Evolutionary conservation across 495 filamentous ascomycete genomes (phyloP).

Genomic region (Trypethelium eluteriae): DNA sequence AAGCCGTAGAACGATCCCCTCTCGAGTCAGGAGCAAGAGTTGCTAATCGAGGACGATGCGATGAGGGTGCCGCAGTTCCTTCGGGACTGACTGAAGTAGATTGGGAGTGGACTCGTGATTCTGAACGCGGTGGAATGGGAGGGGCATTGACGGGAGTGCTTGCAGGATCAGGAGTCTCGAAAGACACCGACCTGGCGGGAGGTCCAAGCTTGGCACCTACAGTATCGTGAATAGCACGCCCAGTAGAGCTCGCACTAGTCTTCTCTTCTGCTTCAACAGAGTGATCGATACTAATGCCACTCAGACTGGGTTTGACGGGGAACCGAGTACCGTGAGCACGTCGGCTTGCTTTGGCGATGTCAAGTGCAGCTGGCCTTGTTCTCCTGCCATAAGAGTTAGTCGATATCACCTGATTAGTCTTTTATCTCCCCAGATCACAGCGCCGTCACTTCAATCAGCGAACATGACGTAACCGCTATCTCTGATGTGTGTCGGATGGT

Average conservation of each 20-base stretch:
- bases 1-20: neutral
- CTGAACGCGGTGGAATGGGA: slow-evolving; percentile 1
- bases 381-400: neutral
- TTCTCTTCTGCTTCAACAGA: slow-evolving; percentile 1
- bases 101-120: neutral
- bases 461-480: neutral
- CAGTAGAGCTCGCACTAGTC: neutral
- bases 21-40: neutral
- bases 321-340: slow-evolving; percentile 46
- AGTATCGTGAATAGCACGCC: neutral
- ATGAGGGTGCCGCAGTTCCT: neutral
- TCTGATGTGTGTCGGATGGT: neutral
- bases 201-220: neutral
- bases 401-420: neutral
- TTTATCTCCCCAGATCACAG: neutral
- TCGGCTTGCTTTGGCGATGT: slow-evolving; percentile 1
- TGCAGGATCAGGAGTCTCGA: neutral
- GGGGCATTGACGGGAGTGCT: slow-evolving; percentile 1
- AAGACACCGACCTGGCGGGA: neutral
- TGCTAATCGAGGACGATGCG: neutral
- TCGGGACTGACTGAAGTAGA: neutral
- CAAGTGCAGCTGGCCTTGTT: slow-evolving; percentile 6
- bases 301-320: slow-evolving; percentile 68
- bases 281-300: slow-evolving; percentile 26
- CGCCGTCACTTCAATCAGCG: neutral